These are phyloP conservation scores for Penicillium fimorum DNA, from an alignment of 495 filamentous ascomycete genomes.

Conservation along the genomic window DNA sequence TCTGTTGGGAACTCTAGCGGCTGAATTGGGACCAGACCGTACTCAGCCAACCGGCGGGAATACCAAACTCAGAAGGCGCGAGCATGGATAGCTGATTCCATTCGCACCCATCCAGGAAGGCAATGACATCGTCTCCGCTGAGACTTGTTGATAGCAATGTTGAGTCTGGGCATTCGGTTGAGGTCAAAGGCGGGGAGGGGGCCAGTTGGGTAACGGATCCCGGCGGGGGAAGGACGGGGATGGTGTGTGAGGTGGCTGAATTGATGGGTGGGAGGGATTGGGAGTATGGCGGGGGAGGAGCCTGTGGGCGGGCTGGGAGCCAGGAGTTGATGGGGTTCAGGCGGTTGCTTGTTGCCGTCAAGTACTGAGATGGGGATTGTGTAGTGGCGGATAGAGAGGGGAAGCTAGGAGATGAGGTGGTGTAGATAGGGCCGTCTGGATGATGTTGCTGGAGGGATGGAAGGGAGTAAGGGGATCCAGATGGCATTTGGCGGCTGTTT, in stretches of 20 bases:
- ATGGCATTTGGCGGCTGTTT: conserved; percentile 36
- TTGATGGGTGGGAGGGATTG: conserved; percentile 45
- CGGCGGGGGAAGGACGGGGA: conserved; percentile 38
- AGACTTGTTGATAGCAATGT: conserved; percentile 39
- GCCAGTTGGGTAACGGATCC: conserved; percentile 34
- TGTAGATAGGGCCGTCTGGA: conserved; percentile 38
- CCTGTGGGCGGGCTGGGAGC: conserved; percentile 37
- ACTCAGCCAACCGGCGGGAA: conserved; percentile 43
- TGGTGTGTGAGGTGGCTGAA: conserved; percentile 28
- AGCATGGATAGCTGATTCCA: conserved; percentile 34
- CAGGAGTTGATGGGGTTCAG: conserved; percentile 45
- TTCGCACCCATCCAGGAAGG: conserved; percentile 49
- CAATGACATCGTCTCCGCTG: conserved; percentile 48
- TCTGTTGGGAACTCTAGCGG: conserved; percentile 17
- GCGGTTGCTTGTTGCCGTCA: conserved; percentile 34
- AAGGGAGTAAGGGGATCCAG: conserved; percentile 42
- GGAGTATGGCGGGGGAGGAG: conserved; percentile 39
- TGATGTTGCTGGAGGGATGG: conserved; percentile 45
- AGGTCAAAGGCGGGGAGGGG: conserved; percentile 39
- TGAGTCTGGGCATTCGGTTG: conserved; percentile 31
- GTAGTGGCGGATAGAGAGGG: conserved; percentile 35
- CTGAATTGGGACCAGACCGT: conserved; percentile 41
- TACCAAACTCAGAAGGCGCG: conserved; percentile 36
- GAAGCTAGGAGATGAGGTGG: conserved; percentile 37
- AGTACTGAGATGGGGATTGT: conserved; percentile 36